Conservation (phyloP, 139 green algal species). For the Chlorella sp. region DNA sequence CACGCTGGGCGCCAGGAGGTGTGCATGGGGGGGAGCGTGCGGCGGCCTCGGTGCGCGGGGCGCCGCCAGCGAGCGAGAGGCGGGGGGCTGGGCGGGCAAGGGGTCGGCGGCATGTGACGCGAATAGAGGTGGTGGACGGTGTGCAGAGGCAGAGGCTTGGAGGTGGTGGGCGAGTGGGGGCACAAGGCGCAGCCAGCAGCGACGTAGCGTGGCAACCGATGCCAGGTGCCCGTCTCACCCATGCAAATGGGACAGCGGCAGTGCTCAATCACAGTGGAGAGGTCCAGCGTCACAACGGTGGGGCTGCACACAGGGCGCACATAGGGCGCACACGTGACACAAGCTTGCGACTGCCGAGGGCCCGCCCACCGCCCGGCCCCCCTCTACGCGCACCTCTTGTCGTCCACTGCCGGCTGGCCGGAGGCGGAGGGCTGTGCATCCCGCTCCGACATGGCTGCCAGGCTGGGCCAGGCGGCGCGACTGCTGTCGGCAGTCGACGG, state of each 20-base stretch:
- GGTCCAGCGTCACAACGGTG: constrained; percentile 6
- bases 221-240: not conserved
- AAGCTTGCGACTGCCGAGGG: too few relatives aligned
- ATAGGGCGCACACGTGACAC: not conserved
- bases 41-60: not conserved
- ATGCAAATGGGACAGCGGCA: constrained; percentile 33
- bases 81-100: not conserved
- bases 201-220: not conserved
- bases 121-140: not conserved
- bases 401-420: too few relatives aligned
- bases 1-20: too few relatives aligned
- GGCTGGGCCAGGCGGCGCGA: too few relatives aligned
- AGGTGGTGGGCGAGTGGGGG: not conserved
- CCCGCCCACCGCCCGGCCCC: too few relatives aligned
- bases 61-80: not conserved
- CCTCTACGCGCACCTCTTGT: too few relatives aligned
- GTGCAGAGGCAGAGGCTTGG: not conserved
- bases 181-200: not conserved
- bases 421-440: too few relatives aligned
- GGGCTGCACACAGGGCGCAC: not conserved
- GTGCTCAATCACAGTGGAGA: constrained; percentile 3
- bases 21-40: too few relatives aligned
- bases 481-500: too few relatives aligned
- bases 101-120: not conserved
- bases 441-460: too few relatives aligned